Percentiles rank a stretch among this genome's conserved stretches.
phyloP scores from a whole-genome alignment of 257 asterid species.

The Knoxia roxburghii region DNA sequence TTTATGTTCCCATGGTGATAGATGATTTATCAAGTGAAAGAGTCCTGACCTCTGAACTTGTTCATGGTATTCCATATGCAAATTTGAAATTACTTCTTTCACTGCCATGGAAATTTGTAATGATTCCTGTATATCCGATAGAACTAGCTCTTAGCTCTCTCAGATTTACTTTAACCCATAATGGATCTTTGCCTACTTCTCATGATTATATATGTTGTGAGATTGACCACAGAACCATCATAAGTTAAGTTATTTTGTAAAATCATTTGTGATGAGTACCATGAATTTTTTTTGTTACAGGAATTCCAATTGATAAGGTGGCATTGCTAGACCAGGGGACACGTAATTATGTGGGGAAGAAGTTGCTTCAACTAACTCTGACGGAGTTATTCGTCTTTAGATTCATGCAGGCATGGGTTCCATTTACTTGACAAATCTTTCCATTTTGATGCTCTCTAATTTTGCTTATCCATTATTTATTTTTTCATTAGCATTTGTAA shows the following conservation, averaged over 20 bases:
- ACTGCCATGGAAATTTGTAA: constrained; percentile 1
- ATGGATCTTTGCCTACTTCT: neutral
- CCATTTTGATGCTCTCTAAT: neutral
- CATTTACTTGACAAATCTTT: constrained; percentile 10
- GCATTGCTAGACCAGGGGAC: constrained; percentile 68
- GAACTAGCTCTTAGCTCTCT: neutral
- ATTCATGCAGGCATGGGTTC: constrained; percentile 84
- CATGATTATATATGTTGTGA: neutral
- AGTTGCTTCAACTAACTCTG: constrained; percentile 83
- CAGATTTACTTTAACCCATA: neutral
- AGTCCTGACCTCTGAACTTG: constrained; percentile 86
- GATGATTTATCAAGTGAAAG: constrained; percentile 71
- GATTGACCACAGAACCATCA: neutral
- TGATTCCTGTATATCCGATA: neutral
- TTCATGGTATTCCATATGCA: constrained; percentile 55
- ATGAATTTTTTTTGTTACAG: constrained; percentile 31
- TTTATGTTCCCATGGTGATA: constrained; percentile 80
- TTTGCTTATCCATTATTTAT: constrained; percentile 5
- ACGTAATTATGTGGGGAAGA: constrained; percentile 76
- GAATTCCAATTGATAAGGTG: constrained; percentile 87
- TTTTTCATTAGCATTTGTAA: neutral
- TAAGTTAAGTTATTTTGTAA: neutral
- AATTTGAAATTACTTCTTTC: constrained; percentile 8
- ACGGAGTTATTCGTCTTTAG: constrained; percentile 72
- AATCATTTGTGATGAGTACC: neutral